These are phyloP conservation scores for Xylaria sp. DNA, from an alignment of 2,329 filamentous ascomycete species.

Conservation along the genomic window DNA sequence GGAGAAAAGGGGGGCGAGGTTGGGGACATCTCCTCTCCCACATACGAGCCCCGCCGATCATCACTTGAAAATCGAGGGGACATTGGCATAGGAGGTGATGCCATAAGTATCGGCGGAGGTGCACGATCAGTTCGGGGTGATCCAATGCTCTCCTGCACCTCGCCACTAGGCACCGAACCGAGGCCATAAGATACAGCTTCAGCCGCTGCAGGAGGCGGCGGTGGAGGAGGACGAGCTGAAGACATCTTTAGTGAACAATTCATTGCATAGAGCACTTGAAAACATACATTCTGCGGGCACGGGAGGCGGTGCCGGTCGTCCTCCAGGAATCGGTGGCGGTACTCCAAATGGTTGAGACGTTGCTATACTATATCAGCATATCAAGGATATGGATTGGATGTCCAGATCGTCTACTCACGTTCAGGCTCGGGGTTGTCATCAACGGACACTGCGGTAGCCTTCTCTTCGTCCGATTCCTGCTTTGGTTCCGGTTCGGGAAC, in stretches of 20 bases:
- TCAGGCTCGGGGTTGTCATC: slow-evolving; percentile 23
- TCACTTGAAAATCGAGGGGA: slow-evolving; percentile 37
- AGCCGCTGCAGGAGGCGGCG: slow-evolving; percentile 48
- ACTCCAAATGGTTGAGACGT: slow-evolving; percentile 29
- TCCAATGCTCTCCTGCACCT: slow-evolving; percentile 57
- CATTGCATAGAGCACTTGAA: background rate
- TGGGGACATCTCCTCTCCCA: slow-evolving; percentile 35
- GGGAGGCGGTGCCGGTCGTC: slow-evolving; percentile 52
- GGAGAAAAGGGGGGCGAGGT: slow-evolving; percentile 36
- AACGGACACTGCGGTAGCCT: slow-evolving; percentile 30
- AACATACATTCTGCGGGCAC: slow-evolving; percentile 58
- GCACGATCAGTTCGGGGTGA: slow-evolving; percentile 36
- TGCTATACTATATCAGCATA: slow-evolving; percentile 28
- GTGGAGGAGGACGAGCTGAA: slow-evolving; percentile 56
- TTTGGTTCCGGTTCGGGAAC: slow-evolving; percentile 47
- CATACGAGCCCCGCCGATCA: slow-evolving; percentile 32
- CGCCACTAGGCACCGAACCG: slow-evolving; percentile 85
- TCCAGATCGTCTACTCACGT: slow-evolving; percentile 24
- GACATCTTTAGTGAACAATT: slow-evolving; percentile 23
- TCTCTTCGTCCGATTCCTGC: slow-evolving; percentile 36
- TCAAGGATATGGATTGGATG: slow-evolving; percentile 11
- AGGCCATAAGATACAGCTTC: slow-evolving; percentile 60
- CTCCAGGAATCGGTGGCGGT: slow-evolving; percentile 44
- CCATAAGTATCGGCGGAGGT: slow-evolving; percentile 42
- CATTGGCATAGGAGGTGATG: slow-evolving; percentile 41